Base-by-base conservation (phyloP, 495 filamentous ascomycete genomes). In the Haplographium delicatum region DNA sequence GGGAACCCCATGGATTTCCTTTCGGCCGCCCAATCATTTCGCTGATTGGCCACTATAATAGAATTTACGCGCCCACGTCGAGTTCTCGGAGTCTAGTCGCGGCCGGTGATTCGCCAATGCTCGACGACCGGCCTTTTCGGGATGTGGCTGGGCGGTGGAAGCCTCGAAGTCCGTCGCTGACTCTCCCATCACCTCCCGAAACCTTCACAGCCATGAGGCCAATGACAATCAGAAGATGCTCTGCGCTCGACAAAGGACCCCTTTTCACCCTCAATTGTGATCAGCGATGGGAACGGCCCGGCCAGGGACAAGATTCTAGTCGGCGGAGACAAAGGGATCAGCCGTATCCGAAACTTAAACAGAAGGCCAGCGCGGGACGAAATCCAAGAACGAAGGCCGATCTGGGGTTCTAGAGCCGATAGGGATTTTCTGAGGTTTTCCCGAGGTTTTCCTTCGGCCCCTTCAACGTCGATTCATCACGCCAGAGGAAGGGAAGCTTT, bases 201-300 rank as follows among this genome's bases (percentile, higher is more conserved):
- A 4, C 16, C 25, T 19, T 39, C 10, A 39, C 24, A 31, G 10
- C 13, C 0, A 20, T 13, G 10, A 54, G 30, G 44, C 52, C 46
- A 55, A 55, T 55, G 46, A 24, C 4, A 22, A 18, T 28, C 5
- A 16, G 9, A 1, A 44, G 5, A 33, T n/a, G 38, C 28, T 38
- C 31, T 44, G 31, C 38, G 18, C 46, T 46, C 28, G n/a, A 27
- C 15, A 25, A 56, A 10, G n/a, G 13, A 18, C 35, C 45, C 45
- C 24, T 20, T 44, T 26, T 38, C 33, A 4, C 33, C 19, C 42
- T 18, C 16, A 39, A 44, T 45, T 40, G 35, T 34, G 44, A 45
- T 37, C 23, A 22, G 28, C 43, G 16, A 31, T 48, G 38, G 55
- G 56, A 50, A 51, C 56, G 56, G 56, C n/a, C 50, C 56, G 56